Conservation (phyloP, 495 filamentous ascomycete genomes). For the Podospora pseudoanserina region DNA sequence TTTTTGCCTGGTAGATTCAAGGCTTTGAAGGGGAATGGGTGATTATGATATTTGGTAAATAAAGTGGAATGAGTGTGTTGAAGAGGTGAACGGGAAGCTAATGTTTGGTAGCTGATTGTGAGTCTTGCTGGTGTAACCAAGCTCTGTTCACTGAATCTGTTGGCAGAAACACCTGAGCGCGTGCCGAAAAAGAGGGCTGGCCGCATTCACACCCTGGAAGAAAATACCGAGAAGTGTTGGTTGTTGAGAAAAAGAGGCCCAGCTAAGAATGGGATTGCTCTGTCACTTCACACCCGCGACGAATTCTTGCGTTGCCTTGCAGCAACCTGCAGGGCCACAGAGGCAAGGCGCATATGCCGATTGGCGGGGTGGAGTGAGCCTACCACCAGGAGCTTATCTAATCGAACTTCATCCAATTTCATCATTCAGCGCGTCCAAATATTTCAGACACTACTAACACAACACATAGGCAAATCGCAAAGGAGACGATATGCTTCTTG, state of each 20-base stretch:
- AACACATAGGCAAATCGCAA: no score
- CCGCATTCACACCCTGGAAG: conserved; percentile 20
- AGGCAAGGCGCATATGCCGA: background rate
- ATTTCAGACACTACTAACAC: no score
- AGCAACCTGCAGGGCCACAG: background rate
- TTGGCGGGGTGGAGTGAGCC: background rate
- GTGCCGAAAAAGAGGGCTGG: conserved; percentile 21
- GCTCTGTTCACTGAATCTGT: conserved; percentile 5
- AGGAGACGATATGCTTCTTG: background rate
- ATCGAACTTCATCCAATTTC: no score
- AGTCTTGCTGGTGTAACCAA: background rate
- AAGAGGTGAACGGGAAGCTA: background rate
- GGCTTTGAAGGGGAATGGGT: background rate
- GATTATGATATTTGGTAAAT: background rate
- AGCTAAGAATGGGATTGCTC: background rate
- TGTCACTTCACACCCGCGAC: background rate
- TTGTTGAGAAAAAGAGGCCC: background rate
- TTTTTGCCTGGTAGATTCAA: background rate
- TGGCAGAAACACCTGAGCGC: conserved; percentile 21
- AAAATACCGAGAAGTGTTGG: background rate
- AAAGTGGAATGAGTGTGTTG: no score
- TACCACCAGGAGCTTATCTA: background rate
- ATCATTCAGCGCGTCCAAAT: no score
- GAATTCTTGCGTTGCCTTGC: conserved; percentile 9
- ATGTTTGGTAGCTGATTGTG: background rate